phyloP scores from a whole-genome alignment of 441 rosid genomes.

The Populus tomentosa region DNA sequence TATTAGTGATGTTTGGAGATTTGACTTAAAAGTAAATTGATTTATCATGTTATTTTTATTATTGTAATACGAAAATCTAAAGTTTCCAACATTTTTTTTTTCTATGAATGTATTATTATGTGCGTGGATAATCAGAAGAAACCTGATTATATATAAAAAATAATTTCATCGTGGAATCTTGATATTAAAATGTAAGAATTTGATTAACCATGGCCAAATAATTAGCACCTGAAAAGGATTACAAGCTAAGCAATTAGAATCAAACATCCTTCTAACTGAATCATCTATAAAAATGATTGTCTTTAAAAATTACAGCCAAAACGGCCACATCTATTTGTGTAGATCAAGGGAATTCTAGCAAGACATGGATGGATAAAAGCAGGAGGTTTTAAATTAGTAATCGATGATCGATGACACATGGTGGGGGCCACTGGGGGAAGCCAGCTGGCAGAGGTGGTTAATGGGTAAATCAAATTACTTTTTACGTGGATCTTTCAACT shows the following conservation, averaged over 20 bases:
- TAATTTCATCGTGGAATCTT: too few relatives aligned
- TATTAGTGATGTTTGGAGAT: too few relatives aligned
- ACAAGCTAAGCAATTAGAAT: not conserved
- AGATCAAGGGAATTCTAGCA: not conserved
- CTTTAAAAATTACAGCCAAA: not conserved
- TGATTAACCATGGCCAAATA: not conserved
- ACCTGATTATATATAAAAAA: too few relatives aligned
- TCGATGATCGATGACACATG: not conserved
- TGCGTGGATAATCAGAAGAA: too few relatives aligned
- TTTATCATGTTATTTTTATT: too few relatives aligned
- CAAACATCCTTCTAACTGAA: not conserved
- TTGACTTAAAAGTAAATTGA: too few relatives aligned
- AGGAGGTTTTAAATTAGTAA: not conserved
- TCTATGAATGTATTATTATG: too few relatives aligned
- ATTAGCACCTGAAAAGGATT: not conserved
- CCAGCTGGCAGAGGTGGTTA: not conserved
- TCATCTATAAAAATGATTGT: not conserved
- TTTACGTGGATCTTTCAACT: not conserved
- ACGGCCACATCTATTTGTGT: not conserved
- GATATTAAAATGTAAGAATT: too few relatives aligned
- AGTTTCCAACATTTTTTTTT: too few relatives aligned
- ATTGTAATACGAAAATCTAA: too few relatives aligned
- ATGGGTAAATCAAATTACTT: not conserved
- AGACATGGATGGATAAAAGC: not conserved
- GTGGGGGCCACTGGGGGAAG: not conserved